phyloP scores from a whole-genome alignment of 495 filamentous ascomycete species.

The Penicillium coffeae region DNA sequence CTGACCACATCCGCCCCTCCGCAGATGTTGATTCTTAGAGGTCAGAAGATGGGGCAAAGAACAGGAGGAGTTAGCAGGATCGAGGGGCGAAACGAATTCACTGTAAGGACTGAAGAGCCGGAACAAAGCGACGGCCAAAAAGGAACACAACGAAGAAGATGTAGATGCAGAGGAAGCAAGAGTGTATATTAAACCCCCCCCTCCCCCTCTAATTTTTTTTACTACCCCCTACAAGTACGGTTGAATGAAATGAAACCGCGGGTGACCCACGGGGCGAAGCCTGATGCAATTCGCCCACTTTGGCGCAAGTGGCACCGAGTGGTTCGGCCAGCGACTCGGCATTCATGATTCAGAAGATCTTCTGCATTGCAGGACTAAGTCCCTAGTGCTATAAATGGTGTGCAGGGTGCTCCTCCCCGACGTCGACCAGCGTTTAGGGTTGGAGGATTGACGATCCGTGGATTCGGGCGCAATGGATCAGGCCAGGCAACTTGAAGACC shows the following conservation, averaged over 20 bases:
- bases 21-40: slow-evolving; percentile 2
- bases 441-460: slow-evolving; percentile 12
- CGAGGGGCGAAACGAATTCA: neutral
- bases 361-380: too few relatives aligned
- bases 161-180: neutral
- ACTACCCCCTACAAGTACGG: neutral
- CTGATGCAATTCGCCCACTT: slow-evolving; percentile 16
- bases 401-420: too few relatives aligned
- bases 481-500: slow-evolving; percentile 10
- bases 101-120: slow-evolving; percentile 9
- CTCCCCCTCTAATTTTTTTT: slow-evolving; percentile 1
- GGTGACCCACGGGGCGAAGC: slow-evolving; percentile 20
- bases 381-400: too few relatives aligned
- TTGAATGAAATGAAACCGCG: slow-evolving; percentile 8
- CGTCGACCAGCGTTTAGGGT: too few relatives aligned
- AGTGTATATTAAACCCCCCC: neutral
- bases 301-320: neutral
- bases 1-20: slow-evolving; percentile 33
- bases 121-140: slow-evolving; percentile 2
- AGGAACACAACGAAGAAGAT: neutral
- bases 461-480: slow-evolving; percentile 9
- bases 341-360: neutral
- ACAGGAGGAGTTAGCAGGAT: slow-evolving; percentile 3
- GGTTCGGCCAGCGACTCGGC: neutral
- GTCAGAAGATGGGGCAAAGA: slow-evolving; percentile 6